Conservation (phyloP, 208 protist species). For the Tetramitus jugosus region DNA sequence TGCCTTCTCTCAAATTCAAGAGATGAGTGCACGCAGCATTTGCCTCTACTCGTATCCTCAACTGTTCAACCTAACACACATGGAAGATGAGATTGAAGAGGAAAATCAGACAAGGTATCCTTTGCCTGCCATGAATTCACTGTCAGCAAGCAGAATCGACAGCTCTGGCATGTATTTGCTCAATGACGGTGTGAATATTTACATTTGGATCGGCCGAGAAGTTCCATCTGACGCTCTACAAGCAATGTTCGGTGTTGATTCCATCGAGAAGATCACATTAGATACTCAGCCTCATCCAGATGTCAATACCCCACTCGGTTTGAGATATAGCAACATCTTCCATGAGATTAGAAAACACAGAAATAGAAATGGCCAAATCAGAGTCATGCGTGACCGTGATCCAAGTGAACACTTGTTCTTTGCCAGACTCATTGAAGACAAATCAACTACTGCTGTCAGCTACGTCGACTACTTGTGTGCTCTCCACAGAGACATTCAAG, state of each 20-base stretch:
- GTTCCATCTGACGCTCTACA: neutral
- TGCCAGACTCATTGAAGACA: conserved; percentile 10
- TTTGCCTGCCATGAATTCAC: neutral
- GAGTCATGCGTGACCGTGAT: neutral
- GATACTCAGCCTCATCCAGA: neutral
- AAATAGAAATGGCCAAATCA: neutral
- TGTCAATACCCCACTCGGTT: neutral
- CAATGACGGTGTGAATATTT: neutral
- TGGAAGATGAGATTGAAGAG: neutral
- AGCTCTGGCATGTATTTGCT: conserved; percentile 12
- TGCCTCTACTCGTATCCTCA: neutral
- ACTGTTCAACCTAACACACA: neutral
- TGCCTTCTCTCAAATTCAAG: neutral
- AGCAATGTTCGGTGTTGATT: neutral
- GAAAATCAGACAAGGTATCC: neutral
- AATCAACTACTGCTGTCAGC: neutral
- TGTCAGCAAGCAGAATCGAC: neutral
- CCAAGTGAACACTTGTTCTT: neutral
- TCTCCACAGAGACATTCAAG: conserved; percentile 11
- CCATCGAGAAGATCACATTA: neutral
- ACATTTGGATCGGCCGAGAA: neutral
- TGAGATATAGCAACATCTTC: neutral
- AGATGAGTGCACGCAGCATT: neutral
- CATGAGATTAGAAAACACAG: neutral
- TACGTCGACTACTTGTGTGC: neutral